Conservation (phyloP, 805 yeast species). For the Candida pini region DNA sequence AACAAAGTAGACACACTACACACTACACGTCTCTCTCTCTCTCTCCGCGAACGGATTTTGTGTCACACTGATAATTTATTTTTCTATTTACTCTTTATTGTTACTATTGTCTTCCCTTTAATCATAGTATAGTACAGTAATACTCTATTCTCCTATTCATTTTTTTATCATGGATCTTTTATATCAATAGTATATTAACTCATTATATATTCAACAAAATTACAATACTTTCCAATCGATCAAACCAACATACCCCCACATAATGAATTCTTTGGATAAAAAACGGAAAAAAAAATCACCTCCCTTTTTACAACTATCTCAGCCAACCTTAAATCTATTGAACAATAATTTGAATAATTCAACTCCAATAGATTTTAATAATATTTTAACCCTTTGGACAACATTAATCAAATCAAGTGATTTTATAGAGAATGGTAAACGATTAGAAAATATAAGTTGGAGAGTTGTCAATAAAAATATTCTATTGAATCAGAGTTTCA, state of each 20-base stretch:
- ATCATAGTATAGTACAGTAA: too few species aligned
- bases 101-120: too few species aligned
- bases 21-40: too few species aligned
- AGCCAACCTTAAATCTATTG: slow-evolving; percentile 19
- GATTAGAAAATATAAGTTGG: slow-evolving; percentile 33
- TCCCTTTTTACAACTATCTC: slow-evolving; percentile 29
- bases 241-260: slow-evolving; percentile 1
- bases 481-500: slow-evolving; percentile 18
- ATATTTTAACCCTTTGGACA: slow-evolving; percentile 37
- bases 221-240: too few species aligned
- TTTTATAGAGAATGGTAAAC: slow-evolving; percentile 27
- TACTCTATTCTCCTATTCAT: too few species aligned
- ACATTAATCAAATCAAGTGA: slow-evolving; percentile 31
- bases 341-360: slow-evolving; percentile 15
- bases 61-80: too few species aligned
- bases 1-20: too few species aligned
- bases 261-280: slow-evolving; percentile 18
- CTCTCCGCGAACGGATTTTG: too few species aligned
- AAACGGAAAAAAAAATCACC: slow-evolving; percentile 23
- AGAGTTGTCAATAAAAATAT: slow-evolving; percentile 29
- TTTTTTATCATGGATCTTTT: too few species aligned
- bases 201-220: background rate
- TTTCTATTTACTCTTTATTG: too few species aligned
- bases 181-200: background rate
- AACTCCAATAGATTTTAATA: slow-evolving; percentile 31